A percentile compares a stretch with the other conserved stretches of the same genome.
Evolutionary conservation across 495 filamentous ascomycete species (phyloP).

Genomic region (Chaetomium fimeti): DNA sequence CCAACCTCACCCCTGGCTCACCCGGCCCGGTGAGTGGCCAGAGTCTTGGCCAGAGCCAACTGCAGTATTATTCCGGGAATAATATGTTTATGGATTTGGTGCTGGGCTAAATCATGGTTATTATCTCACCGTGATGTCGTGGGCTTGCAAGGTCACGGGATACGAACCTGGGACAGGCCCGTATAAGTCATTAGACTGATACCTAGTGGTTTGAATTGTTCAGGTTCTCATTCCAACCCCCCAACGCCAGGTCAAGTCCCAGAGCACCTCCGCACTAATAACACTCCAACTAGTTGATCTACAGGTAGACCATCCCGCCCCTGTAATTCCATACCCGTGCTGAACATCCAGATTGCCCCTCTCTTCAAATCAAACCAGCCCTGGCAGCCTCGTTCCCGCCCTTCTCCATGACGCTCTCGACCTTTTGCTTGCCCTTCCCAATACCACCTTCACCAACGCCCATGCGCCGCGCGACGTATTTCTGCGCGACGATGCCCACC

Average conservation of each 20-base stretch:
- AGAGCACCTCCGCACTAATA: neutral
- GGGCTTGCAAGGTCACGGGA: no score
- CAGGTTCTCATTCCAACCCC: neutral
- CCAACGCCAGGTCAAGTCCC: slow-evolving; percentile 1
- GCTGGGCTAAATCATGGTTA: no score
- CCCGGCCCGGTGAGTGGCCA: no score
- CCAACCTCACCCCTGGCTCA: no score
- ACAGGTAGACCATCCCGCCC: neutral
- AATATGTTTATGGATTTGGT: no score
- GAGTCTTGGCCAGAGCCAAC: no score
- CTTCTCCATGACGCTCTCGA: slow-evolving; percentile 64
- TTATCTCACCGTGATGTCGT: no score
- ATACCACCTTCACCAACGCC: slow-evolving; percentile 85
- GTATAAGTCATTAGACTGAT: no score
- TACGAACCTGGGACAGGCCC: no score
- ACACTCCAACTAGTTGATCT: neutral
- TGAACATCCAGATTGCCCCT: neutral
- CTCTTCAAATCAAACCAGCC: slow-evolving; percentile 51
- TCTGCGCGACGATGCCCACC: slow-evolving; percentile 86
- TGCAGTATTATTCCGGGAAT: no score
- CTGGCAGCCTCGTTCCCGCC: slow-evolving; percentile 82
- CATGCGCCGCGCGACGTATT: slow-evolving; percentile 94
- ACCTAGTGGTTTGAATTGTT: no score
- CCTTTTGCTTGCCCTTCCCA: slow-evolving; percentile 75
- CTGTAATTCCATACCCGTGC: neutral